Percentiles rank a stretch among this genome's conserved stretches.
Conservation (phyloP, 257 asterid genomes). For the Fraxinus americana region DNA sequence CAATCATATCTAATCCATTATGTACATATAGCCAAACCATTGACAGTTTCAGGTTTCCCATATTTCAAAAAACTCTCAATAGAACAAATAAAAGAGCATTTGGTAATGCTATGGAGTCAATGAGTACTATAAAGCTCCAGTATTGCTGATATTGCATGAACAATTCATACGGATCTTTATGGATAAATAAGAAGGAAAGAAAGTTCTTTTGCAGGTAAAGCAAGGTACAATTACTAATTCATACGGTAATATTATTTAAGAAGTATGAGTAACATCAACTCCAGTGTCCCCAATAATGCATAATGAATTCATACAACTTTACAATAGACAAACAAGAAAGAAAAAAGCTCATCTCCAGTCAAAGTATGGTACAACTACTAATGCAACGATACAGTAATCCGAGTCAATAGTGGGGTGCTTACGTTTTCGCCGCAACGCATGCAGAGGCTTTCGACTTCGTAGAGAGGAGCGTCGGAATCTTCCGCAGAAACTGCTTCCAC, state of each 20-base stretch:
- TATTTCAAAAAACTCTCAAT: neutral
- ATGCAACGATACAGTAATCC: neutral
- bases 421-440: constrained; percentile 94
- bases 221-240: neutral
- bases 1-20: no score
- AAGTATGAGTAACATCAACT: neutral
- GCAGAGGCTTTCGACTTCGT: constrained; percentile 85
- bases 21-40: no score
- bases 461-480: constrained; percentile 67
- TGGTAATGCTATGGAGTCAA: neutral
- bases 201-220: neutral
- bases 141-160: neutral
- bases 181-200: neutral
- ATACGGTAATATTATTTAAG: no score
- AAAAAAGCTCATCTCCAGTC: neutral
- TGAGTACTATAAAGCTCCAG: neutral
- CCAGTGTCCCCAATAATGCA: neutral
- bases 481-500: constrained; percentile 75
- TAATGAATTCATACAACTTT: neutral
- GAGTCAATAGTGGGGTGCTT: neutral
- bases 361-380: neutral
- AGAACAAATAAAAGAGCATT: neutral
- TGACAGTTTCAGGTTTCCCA: neutral
- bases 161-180: neutral
- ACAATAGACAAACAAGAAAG: neutral